phyloP scores from a whole-genome alignment of 2,329 filamentous ascomycete genomes.

The Fusarium staphyleae region DNA sequence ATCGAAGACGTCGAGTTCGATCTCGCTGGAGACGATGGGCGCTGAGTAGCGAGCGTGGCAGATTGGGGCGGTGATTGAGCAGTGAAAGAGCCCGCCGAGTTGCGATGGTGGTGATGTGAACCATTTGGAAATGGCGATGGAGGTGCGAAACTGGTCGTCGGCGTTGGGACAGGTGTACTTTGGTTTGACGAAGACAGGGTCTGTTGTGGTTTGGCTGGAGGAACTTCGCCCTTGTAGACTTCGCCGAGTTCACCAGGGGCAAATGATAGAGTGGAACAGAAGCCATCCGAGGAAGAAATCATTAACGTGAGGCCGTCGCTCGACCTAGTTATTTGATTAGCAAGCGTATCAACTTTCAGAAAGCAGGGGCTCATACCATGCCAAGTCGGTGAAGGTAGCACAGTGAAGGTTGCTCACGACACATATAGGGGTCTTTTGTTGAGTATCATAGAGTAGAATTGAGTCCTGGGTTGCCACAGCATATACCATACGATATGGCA shows the following conservation, averaged over 20 bases:
- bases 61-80: slow-evolving; percentile 64
- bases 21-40: slow-evolving; percentile 79
- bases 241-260: slow-evolving; percentile 83
- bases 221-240: slow-evolving; percentile 73
- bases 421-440: slow-evolving; percentile 92
- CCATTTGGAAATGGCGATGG: slow-evolving; percentile 63
- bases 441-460: slow-evolving; percentile 93
- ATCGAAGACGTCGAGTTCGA: slow-evolving; percentile 88
- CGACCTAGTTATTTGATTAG: slow-evolving; percentile 53
- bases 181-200: slow-evolving; percentile 62
- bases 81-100: slow-evolving; percentile 64
- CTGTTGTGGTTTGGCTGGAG: slow-evolving; percentile 55
- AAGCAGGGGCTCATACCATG: slow-evolving; percentile 72
- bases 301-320: slow-evolving; percentile 68
- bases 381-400: slow-evolving; percentile 94
- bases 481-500: slow-evolving; percentile 94
- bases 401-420: slow-evolving; percentile 97
- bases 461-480: slow-evolving; percentile 97
- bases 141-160: slow-evolving; percentile 68
- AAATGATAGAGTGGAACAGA: slow-evolving; percentile 93
- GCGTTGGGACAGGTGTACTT: slow-evolving; percentile 74
- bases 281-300: slow-evolving; percentile 97
- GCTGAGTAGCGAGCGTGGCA: slow-evolving; percentile 65
- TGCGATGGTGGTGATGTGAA: slow-evolving; percentile 62
- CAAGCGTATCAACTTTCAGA: slow-evolving; percentile 24